phyloP scores from a whole-genome alignment of 805 yeast species.

The Barnettozyma populi region DNA sequence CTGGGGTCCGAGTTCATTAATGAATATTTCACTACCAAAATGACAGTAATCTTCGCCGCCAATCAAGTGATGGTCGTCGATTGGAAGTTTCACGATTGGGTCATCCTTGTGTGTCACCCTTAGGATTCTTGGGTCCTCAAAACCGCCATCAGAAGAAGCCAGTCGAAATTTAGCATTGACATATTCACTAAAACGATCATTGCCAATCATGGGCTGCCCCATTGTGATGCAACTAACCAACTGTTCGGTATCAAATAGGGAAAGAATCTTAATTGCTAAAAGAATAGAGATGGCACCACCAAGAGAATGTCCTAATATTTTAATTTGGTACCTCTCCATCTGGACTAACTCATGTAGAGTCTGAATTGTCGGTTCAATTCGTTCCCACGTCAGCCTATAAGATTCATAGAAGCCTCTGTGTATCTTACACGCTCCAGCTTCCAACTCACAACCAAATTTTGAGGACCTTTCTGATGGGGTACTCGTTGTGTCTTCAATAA shows the following conservation, averaged over 20 bases:
- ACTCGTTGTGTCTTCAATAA: not conserved
- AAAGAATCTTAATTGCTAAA: slow-evolving; percentile 7
- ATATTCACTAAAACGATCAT: slow-evolving; percentile 13
- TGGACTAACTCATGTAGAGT: not conserved
- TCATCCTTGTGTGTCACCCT: slow-evolving; percentile 24
- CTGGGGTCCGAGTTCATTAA: slow-evolving; percentile 18
- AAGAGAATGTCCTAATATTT: slow-evolving; percentile 24
- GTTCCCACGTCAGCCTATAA: slow-evolving; percentile 5
- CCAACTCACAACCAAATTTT: slow-evolving; percentile 1
- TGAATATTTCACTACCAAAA: slow-evolving; percentile 20
- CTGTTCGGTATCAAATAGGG: not conserved
- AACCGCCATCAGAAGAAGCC: not conserved
- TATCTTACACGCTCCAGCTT: slow-evolving; percentile 14
- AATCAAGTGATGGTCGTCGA: slow-evolving; percentile 13
- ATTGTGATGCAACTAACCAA: slow-evolving; percentile 14
- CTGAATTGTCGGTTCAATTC: slow-evolving; percentile 1
- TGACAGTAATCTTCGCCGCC: slow-evolving; percentile 16
- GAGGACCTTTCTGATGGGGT: not conserved
- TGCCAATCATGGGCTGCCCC: slow-evolving; percentile 27
- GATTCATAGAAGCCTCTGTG: slow-evolving; percentile 22
- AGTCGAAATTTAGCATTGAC: slow-evolving; percentile 10
- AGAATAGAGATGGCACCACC: slow-evolving; percentile 25
- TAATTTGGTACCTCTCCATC: slow-evolving; percentile 11
- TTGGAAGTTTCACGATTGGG: slow-evolving; percentile 24
- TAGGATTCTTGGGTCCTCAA: slow-evolving; percentile 6